Evolutionary conservation across 257 asterid genomes (phyloP).

Genomic region (Datura wrightii): DNA sequence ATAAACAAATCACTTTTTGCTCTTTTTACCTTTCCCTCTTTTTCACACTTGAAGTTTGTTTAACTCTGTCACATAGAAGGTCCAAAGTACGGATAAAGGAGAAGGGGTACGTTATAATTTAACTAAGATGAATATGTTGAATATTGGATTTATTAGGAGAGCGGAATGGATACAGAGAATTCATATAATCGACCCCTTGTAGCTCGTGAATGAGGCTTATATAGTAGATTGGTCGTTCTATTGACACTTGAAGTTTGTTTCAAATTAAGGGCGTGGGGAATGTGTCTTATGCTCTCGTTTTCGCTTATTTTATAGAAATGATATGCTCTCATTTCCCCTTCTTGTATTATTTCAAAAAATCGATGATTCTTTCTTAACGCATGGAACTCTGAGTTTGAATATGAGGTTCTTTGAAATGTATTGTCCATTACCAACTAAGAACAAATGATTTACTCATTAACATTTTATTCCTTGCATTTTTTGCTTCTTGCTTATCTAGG

Average conservation of each 20-base stretch:
- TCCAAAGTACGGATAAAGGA: background rate
- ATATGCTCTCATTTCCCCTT: background rate
- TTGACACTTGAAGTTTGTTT: background rate
- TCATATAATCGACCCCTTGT: background rate
- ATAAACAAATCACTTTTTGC: background rate
- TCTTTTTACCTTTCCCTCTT: background rate
- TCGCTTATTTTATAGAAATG: background rate
- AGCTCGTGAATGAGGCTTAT: background rate
- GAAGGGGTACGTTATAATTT: background rate
- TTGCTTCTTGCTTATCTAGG: background rate
- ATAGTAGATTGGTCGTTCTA: background rate
- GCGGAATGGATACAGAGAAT: background rate
- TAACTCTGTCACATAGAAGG: background rate
- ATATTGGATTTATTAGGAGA: background rate
- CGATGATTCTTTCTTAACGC: background rate
- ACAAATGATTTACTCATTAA: background rate
- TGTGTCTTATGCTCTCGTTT: background rate
- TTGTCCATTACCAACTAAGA: background rate
- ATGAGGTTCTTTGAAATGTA: background rate
- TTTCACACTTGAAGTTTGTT: background rate
- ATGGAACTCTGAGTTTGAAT: background rate
- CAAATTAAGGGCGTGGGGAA: background rate
- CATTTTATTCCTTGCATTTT: too few relatives aligned
- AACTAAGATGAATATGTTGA: background rate
- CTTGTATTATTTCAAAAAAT: background rate